Evolutionary conservation across 257 asterid species (phyloP).

Genomic region (Rubia yunnanensis): DNA sequence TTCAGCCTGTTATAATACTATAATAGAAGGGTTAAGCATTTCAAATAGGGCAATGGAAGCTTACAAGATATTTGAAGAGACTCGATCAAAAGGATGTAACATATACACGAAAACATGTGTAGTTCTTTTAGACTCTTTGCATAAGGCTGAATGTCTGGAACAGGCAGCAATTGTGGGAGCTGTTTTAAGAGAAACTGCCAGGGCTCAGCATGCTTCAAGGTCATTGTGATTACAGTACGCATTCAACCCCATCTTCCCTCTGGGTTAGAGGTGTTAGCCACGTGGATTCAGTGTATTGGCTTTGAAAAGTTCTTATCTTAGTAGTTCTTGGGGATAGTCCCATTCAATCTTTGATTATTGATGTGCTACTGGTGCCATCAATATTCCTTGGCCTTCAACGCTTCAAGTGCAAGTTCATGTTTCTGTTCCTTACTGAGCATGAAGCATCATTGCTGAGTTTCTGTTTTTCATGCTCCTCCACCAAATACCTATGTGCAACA

Average conservation of each 20-base stretch:
- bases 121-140: constrained; percentile 77
- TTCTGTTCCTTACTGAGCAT: neutral
- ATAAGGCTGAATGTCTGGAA: constrained; percentile 87
- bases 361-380: neutral
- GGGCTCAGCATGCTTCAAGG: constrained; percentile 81
- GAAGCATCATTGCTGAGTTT: neutral
- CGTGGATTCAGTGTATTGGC: neutral
- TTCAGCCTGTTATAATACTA: constrained; percentile 80
- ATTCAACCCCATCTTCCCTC: neutral
- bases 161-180: constrained; percentile 96
- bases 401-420: neutral
- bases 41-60: constrained; percentile 79
- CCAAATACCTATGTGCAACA: neutral
- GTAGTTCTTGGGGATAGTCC: neutral
- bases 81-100: constrained; percentile 66
- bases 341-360: neutral
- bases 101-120: constrained; percentile 79
- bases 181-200: constrained; percentile 76
- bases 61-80: constrained; percentile 70
- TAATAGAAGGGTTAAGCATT: constrained; percentile 80
- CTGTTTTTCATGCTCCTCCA: neutral
- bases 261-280: neutral
- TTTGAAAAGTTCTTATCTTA: neutral
- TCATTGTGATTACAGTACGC: constrained; percentile 26
- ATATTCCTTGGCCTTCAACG: neutral